phyloP scores from a whole-genome alignment of 2,329 filamentous ascomycete species.

The Pseudogymnoascus sp. region DNA sequence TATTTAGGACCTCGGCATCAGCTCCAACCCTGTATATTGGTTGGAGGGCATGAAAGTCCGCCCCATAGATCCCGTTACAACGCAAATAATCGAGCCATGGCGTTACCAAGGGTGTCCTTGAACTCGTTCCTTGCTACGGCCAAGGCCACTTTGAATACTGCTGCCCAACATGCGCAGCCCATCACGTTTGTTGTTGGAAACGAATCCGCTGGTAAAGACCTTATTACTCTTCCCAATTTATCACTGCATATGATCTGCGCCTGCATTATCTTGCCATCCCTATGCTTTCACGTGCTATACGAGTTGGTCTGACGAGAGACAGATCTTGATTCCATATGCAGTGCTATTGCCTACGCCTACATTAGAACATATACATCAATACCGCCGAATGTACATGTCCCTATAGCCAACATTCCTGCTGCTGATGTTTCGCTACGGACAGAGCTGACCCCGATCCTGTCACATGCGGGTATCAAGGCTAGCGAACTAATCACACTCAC shows the following conservation, averaged over 20 bases:
- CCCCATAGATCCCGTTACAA: neutral
- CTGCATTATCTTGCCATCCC: neutral
- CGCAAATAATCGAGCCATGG: conserved; percentile 16
- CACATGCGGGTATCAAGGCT: conserved; percentile 47
- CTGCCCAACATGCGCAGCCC: conserved; percentile 36
- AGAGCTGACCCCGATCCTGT: conserved; percentile 60
- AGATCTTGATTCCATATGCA: conserved; percentile 77
- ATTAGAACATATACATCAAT: conserved; percentile 47
- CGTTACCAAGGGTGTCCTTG: conserved; percentile 33
- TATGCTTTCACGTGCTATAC: neutral
- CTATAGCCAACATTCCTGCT: conserved; percentile 61
- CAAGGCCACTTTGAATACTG: conserved; percentile 36
- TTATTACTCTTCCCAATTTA: neutral
- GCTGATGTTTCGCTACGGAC: conserved; percentile 62
- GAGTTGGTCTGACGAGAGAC: conserved; percentile 1
- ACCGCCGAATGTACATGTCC: conserved; percentile 50
- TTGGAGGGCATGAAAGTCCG: conserved; percentile 4
- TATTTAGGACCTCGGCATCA: conserved; percentile 6
- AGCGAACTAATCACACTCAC: conserved; percentile 58
- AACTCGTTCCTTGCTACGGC: conserved; percentile 43
- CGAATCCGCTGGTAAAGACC: conserved; percentile 50
- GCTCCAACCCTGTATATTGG: neutral
- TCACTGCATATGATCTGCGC: neutral
- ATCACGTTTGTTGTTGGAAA: conserved; percentile 58
- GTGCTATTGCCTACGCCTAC: conserved; percentile 65